Evolutionary conservation across 805 yeast genomes (phyloP).

Genomic region (Kuraishia capsulata): DNA sequence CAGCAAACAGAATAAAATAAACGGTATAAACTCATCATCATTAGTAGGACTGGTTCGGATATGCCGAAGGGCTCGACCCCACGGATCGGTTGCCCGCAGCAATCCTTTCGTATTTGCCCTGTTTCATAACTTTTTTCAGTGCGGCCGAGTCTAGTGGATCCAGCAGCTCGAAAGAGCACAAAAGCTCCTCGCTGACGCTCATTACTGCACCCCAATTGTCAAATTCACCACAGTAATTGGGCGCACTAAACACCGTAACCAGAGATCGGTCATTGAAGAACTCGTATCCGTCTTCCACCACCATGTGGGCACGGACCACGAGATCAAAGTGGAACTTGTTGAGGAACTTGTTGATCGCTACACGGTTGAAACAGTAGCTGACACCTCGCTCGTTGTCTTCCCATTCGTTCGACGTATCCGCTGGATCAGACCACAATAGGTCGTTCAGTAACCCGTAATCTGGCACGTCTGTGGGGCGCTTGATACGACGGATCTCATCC

Average conservation of each 20-base stretch:
- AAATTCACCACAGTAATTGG: slow-evolving; percentile 75
- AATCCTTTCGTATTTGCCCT: slow-evolving; percentile 80
- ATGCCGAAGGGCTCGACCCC: slow-evolving; percentile 1
- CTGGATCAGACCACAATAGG: slow-evolving; percentile 79
- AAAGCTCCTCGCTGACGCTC: slow-evolving; percentile 88
- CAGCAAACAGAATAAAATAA: too few species aligned
- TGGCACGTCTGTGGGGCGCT: slow-evolving; percentile 81
- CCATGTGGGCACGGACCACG: slow-evolving; percentile 85
- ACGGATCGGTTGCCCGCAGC: slow-evolving; percentile 25
- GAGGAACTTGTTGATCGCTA: slow-evolving; percentile 70
- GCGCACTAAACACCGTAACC: slow-evolving; percentile 69
- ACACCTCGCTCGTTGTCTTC: slow-evolving; percentile 85
- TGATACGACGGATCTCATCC: slow-evolving; percentile 68
- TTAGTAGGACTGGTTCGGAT: slow-evolving; percentile 1
- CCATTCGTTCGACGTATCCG: slow-evolving; percentile 78
- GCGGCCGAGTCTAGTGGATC: slow-evolving; percentile 94
- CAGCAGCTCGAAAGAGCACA: slow-evolving; percentile 86
- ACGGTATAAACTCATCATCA: neutral
- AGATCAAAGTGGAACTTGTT: slow-evolving; percentile 70
- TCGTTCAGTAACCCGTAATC: slow-evolving; percentile 75
- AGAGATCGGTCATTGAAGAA: slow-evolving; percentile 63
- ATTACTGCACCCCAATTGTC: slow-evolving; percentile 98
- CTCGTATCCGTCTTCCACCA: slow-evolving; percentile 74
- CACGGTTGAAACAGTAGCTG: slow-evolving; percentile 69
- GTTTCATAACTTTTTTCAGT: slow-evolving; percentile 87